Percentiles rank a stretch among this genome's conserved stretches.
phyloP scores from a whole-genome alignment of 768 basidiomycete genomes.

The Psilocybe subaeruginosa region DNA sequence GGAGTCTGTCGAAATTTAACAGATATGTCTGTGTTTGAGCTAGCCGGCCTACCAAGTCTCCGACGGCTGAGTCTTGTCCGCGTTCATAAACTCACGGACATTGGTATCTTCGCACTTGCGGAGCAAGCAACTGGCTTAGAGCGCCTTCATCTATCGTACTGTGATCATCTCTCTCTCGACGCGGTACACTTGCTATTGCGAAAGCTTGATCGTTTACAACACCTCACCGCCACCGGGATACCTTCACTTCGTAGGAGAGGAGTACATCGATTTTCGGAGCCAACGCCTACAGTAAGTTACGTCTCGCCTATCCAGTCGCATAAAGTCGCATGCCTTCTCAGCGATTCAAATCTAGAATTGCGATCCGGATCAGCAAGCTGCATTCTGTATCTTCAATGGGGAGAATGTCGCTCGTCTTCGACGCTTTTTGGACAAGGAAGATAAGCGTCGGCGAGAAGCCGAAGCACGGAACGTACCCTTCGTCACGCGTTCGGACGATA shows the following conservation, averaged over 20 bases:
- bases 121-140: conserved; percentile 73
- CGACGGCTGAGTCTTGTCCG: conserved; percentile 81
- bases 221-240: conserved; percentile 82
- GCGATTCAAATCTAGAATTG: conserved; percentile 49
- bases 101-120: conserved; percentile 76
- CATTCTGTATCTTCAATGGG: conserved; percentile 82
- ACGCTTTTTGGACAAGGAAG: conserved; percentile 74
- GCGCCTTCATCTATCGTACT: conserved; percentile 86
- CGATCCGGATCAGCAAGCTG: conserved; percentile 65
- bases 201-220: conserved; percentile 60
- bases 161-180: conserved; percentile 76
- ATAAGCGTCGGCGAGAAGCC: conserved; percentile 54
- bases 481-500: conserved; percentile 63
- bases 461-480: conserved; percentile 66
- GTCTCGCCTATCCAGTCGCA: conserved; percentile 12
- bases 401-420: conserved; percentile 64
- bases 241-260: conserved; percentile 72
- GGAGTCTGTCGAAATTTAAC: conserved; percentile 82
- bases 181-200: conserved; percentile 74
- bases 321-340: conserved; percentile 15
- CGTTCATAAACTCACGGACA: conserved; percentile 82
- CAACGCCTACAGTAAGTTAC: conserved; percentile 59
- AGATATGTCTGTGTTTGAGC: conserved; percentile 82
- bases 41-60: conserved; percentile 69
- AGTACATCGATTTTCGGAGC: conserved; percentile 76